These are phyloP conservation scores for Xerocomus tenax DNA, from an alignment of 1,284 basidiomycete genomes.

Conservation along the genomic window DNA sequence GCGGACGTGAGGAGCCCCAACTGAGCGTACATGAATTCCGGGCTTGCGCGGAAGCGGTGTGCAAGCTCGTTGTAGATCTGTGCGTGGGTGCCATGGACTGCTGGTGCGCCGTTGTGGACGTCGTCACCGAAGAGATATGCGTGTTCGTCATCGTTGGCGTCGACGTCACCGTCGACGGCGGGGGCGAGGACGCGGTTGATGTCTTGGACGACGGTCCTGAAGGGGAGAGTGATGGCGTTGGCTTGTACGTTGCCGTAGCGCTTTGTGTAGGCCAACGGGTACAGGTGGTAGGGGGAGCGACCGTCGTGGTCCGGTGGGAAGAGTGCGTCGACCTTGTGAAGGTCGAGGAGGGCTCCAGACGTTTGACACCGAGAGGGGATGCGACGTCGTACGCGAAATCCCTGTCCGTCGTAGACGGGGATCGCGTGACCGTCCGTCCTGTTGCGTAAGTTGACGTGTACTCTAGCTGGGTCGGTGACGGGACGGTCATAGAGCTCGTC, in stretches of 20 bases:
- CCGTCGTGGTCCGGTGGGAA: background rate
- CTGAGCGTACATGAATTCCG: background rate
- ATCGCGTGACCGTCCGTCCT: too few relatives aligned
- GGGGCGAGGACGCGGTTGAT: background rate
- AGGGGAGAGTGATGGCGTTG: background rate
- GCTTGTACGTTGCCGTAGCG: background rate
- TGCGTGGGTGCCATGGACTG: background rate
- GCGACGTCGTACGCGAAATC: too few relatives aligned
- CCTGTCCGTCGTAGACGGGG: too few relatives aligned
- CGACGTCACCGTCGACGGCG: too few relatives aligned
- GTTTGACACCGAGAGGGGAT: too few relatives aligned
- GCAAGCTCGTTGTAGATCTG: slow-evolving; percentile 2
- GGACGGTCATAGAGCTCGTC: too few relatives aligned
- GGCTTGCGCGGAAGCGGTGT: background rate
- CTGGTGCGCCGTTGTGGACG: background rate
- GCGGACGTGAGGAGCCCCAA: background rate
- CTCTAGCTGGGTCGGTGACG: too few relatives aligned
- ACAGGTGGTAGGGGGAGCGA: background rate
- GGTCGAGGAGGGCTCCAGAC: too few relatives aligned
- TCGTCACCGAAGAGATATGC: background rate
- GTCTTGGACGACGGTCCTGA: background rate
- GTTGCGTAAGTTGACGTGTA: too few relatives aligned
- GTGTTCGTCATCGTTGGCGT: too few relatives aligned
- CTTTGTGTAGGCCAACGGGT: slow-evolving; percentile 6
- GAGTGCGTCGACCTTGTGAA: too few relatives aligned